Conservation (phyloP, 129 eudicot genomes). For the Tagetes patula region DNA sequence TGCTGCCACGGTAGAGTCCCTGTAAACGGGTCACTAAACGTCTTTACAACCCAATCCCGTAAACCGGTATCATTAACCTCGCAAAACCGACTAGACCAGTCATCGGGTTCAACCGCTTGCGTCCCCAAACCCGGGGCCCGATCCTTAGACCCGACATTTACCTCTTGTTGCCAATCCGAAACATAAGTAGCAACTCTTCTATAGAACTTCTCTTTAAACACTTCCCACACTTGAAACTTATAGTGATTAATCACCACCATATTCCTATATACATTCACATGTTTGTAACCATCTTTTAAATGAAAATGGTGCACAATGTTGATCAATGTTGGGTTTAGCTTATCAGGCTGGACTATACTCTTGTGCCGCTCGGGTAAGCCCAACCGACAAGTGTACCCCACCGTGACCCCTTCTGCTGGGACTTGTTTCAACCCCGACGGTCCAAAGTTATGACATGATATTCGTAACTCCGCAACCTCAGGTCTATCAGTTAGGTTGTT, state of each 20-base stretch:
- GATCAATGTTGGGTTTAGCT: conserved; percentile 53
- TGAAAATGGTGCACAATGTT: conserved; percentile 84
- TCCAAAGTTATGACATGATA: conserved; percentile 66
- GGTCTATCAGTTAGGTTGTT: conserved; percentile 22
- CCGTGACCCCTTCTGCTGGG: conserved; percentile 57
- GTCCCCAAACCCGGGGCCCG: conserved; percentile 85
- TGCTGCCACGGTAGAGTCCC: conserved; percentile 63
- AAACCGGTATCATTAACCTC: conserved; percentile 55
- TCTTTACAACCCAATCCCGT: conserved; percentile 46
- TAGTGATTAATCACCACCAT: conserved; percentile 74
- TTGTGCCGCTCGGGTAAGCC: conserved; percentile 68
- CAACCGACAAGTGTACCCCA: conserved; percentile 75
- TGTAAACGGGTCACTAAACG: conserved; percentile 45
- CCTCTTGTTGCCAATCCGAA: conserved; percentile 67
- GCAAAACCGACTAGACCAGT: conserved; percentile 73
- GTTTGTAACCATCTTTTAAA: conserved; percentile 41
- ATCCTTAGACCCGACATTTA: conserved; percentile 67
- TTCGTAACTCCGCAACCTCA: conserved; percentile 53
- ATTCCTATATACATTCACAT: conserved; percentile 37
- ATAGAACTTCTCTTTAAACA: conserved; percentile 70
- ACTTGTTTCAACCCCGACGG: conserved; percentile 57
- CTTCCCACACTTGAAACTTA: conserved; percentile 91
- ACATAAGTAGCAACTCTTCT: conserved; percentile 83
- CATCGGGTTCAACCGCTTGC: conserved; percentile 55
- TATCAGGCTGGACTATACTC: conserved; percentile 66